These are phyloP conservation scores for Cytospora piceae DNA, from an alignment of 2,329 filamentous ascomycete species.

Conservation along the genomic window DNA sequence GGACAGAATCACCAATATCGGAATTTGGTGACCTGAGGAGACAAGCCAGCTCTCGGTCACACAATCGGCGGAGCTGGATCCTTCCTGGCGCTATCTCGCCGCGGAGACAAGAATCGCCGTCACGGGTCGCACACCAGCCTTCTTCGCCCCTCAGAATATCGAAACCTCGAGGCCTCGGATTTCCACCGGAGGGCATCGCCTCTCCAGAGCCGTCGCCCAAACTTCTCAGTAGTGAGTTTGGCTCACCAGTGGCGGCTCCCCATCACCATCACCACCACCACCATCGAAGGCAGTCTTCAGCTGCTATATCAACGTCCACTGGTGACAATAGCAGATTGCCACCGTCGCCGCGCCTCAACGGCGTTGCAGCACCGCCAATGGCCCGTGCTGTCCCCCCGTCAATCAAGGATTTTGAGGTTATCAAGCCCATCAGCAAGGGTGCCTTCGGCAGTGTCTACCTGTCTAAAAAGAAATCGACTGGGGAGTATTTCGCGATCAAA, in stretches of 20 bases:
- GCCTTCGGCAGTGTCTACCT: conserved; percentile 98
- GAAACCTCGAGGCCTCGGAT: conserved; percentile 71
- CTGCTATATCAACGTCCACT: conserved; percentile 67
- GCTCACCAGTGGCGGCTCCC: conserved; percentile 68
- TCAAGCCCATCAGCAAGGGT: conserved; percentile 98
- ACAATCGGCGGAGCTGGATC: conserved; percentile 85
- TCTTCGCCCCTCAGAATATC: conserved; percentile 85
- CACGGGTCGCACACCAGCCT: conserved; percentile 67
- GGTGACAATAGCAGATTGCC: conserved; percentile 66
- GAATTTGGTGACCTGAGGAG: conserved; percentile 78
- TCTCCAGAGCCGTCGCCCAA: conserved; percentile 92
- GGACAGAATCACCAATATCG: conserved; percentile 88
- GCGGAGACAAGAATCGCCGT: conserved; percentile 86
- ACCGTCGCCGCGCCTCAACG: conserved; percentile 78
- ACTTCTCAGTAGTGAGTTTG: conserved; percentile 79
- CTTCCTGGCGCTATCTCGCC: conserved; percentile 79
- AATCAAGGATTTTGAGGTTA: conserved; percentile 99
- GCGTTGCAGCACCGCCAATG: conserved; percentile 77
- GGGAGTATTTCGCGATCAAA: conserved; percentile 98
- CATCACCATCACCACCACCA: conserved; percentile 44
- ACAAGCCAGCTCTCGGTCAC: conserved; percentile 77
- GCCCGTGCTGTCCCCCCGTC: conserved; percentile 89
- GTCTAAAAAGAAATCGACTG: conserved; percentile 97
- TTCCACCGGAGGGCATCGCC: conserved; percentile 66
- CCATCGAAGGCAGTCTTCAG: conserved; percentile 89